These are phyloP conservation scores for Trametes pubescens DNA, from an alignment of 1,284 basidiomycete species.

Conservation along the genomic window DNA sequence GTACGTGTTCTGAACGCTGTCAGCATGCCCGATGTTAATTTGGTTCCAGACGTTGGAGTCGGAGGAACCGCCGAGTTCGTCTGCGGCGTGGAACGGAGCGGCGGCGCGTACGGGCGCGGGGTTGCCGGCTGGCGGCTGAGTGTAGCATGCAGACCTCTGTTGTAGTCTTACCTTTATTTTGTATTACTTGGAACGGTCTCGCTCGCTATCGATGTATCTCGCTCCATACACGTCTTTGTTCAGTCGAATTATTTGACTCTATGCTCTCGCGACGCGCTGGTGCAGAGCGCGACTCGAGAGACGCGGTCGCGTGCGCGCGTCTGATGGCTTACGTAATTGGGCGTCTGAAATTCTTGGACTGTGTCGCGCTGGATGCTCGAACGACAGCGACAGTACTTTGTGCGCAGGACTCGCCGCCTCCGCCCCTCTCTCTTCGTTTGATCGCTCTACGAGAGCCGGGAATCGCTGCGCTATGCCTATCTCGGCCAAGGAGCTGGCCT, in stretches of 20 bases:
- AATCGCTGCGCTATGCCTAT: slow-evolving; percentile 19
- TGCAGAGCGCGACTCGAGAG: slow-evolving; percentile 3
- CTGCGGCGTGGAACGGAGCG: slow-evolving; percentile 48
- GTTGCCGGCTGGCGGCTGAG: slow-evolving; percentile 24
- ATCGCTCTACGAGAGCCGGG: slow-evolving; percentile 10
- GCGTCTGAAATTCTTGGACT: slow-evolving; percentile 28
- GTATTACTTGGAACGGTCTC: slow-evolving; percentile 29
- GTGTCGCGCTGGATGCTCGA: slow-evolving; percentile 22
- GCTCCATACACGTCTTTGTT: slow-evolving; percentile 1
- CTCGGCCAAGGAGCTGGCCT: slow-evolving; percentile 26
- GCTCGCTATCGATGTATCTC: slow-evolving; percentile 26
- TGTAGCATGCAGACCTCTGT: slow-evolving; percentile 24
- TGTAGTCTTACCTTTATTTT: slow-evolving; percentile 30
- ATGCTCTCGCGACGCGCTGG: too few species aligned
- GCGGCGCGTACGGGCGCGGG: slow-evolving; percentile 26
- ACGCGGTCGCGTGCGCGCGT: slow-evolving; percentile 33
- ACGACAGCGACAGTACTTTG: slow-evolving; percentile 15
- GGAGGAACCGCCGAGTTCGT: slow-evolving; percentile 60
- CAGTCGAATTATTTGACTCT: too few species aligned
- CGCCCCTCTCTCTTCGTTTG: background rate
- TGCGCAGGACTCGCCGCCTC: slow-evolving; percentile 10
- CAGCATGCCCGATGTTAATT: slow-evolving; percentile 2
- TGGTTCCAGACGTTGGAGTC: slow-evolving; percentile 69
- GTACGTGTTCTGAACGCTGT: slow-evolving; percentile 50
- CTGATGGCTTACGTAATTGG: slow-evolving; percentile 22